Evolutionary conservation across 1,284 basidiomycete genomes (phyloP).

Genomic region (Taiwanofungus camphoratus): DNA sequence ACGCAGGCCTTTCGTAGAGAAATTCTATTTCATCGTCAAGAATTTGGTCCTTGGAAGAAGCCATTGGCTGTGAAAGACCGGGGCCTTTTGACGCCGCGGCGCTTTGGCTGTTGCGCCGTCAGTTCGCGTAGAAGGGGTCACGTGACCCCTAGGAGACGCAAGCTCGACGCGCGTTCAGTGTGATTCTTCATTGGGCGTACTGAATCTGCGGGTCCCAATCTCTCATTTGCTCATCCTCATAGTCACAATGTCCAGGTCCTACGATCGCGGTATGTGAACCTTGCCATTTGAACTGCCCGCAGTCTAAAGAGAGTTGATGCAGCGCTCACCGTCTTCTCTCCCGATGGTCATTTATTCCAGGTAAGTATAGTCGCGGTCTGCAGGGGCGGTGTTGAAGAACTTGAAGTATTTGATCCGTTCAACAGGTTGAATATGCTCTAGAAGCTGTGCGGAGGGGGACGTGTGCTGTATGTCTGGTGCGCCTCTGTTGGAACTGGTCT

Average conservation of each 20-base stretch:
- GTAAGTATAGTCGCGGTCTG: slow-evolving; percentile 34
- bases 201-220: slow-evolving; percentile 1
- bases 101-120: too few species aligned
- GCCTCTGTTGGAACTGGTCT: not conserved
- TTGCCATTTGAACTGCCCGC: slow-evolving; percentile 61
- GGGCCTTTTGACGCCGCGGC: too few species aligned
- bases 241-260: slow-evolving; percentile 64
- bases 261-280: slow-evolving; percentile 61
- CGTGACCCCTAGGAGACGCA: slow-evolving; percentile 24
- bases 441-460: slow-evolving; percentile 98
- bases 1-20: not conserved
- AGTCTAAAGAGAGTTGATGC: slow-evolving; percentile 39
- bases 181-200: too few species aligned
- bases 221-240: slow-evolving; percentile 1
- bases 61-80: too few species aligned
- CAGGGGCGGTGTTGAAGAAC: slow-evolving; percentile 3
- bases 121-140: slow-evolving; percentile 8
- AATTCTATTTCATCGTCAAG: slow-evolving; percentile 10
- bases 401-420: slow-evolving; percentile 18
- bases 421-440: slow-evolving; percentile 94
- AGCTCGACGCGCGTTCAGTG: slow-evolving; percentile 52
- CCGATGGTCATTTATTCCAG: slow-evolving; percentile 92
- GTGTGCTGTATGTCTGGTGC: slow-evolving; percentile 70
- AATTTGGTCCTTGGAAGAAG: too few species aligned
- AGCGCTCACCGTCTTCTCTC: slow-evolving; percentile 94